Evolutionary conservation across 192 early-diverging fungal species (phyloP).

Genomic region (Coemansia sp.): DNA sequence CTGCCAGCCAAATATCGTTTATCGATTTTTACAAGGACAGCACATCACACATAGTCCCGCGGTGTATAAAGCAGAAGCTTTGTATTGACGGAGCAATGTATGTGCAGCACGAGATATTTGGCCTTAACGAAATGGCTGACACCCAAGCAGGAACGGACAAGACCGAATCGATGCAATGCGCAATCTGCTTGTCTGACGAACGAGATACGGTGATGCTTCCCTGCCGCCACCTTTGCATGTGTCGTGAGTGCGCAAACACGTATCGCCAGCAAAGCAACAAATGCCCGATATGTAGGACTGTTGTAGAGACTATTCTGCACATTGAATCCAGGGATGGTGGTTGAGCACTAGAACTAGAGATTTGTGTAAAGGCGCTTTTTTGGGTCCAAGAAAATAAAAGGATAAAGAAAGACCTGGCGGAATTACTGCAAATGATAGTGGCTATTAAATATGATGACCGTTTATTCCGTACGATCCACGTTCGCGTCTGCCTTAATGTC

Average conservation of each 20-base stretch:
- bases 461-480: not conserved
- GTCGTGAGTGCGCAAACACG: constrained; percentile 70
- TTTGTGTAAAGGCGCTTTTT: not conserved
- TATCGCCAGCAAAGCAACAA: constrained; percentile 58
- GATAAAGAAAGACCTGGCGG: not conserved
- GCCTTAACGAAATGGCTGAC: constrained; percentile 34
- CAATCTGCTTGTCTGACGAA: constrained; percentile 73
- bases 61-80: constrained; percentile 48
- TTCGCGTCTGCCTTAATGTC: not conserved
- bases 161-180: constrained; percentile 63
- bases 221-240: constrained; percentile 81
- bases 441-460: too few relatives aligned
- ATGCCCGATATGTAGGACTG: constrained; percentile 51
- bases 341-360: not conserved
- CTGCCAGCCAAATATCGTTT: constrained; percentile 43
- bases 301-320: constrained; percentile 43
- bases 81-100: constrained; percentile 31
- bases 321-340: constrained; percentile 16
- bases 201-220: constrained; percentile 74
- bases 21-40: constrained; percentile 45
- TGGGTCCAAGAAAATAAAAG: not conserved
- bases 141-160: constrained; percentile 1
- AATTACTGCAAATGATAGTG: too few relatives aligned
- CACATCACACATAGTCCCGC: constrained; percentile 26
- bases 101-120: constrained; percentile 48